phyloP scores from a whole-genome alignment of 1,284 basidiomycete genomes.

The Bjerkandera adusta region DNA sequence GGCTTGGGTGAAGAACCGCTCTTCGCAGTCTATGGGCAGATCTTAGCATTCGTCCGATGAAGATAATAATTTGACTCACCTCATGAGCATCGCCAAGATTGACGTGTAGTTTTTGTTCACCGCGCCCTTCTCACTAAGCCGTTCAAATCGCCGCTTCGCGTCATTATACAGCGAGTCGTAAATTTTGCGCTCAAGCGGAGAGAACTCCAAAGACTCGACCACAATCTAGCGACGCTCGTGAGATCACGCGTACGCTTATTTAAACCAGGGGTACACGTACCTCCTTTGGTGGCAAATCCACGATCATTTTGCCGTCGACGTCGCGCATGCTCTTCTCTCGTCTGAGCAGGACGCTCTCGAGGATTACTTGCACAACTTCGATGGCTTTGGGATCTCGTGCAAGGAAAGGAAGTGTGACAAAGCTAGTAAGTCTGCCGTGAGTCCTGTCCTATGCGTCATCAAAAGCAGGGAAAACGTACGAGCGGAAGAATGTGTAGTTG shows the following conservation, averaged over 20 bases:
- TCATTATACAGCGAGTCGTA: conserved; percentile 76
- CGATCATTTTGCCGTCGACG: conserved; percentile 84
- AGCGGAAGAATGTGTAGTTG: conserved; percentile 83
- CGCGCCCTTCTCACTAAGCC: conserved; percentile 72
- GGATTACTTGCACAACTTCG: conserved; percentile 89
- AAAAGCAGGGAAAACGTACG: too few species aligned
- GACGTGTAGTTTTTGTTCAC: conserved; percentile 86
- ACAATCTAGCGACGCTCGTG: conserved; percentile 44
- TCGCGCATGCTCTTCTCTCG: conserved; percentile 95
- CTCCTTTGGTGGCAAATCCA: conserved; percentile 87
- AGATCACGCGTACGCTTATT: too few species aligned
- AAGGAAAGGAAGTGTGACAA: conserved; percentile 88
- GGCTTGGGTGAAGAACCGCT: conserved; percentile 81
- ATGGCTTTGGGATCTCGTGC: conserved; percentile 87
- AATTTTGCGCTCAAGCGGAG: conserved; percentile 73
- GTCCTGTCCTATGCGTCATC: background rate
- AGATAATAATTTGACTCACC: conserved; percentile 41
- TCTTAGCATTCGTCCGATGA: conserved; percentile 1
- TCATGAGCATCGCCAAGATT: conserved; percentile 90
- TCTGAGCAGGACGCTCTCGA: conserved; percentile 87
- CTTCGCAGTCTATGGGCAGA: conserved; percentile 63
- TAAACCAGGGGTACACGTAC: conserved; percentile 33
- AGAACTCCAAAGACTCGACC: conserved; percentile 75
- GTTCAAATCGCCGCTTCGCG: conserved; percentile 73
- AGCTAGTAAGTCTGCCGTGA: conserved; percentile 42